Base-by-base conservation (phyloP, 2,329 filamentous ascomycete species). In the Ascochyta clinopodiicola region DNA sequence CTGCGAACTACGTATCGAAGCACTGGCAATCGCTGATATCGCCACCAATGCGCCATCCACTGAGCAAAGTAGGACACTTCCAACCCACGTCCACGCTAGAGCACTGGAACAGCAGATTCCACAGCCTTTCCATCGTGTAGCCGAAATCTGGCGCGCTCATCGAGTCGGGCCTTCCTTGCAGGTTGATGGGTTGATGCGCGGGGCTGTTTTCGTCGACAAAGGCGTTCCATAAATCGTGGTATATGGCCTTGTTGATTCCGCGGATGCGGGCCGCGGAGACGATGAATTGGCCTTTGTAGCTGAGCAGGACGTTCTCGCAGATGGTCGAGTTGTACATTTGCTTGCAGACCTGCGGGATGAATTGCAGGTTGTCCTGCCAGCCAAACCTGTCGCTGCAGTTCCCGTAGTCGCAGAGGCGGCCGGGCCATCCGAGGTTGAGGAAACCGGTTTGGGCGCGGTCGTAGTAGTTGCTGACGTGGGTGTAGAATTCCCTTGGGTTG, bases 281-380 rank as follows among this genome's bases (percentile, higher is more conserved):
- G 34, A 81, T 67, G 61, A 83, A 82, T 45, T 81, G 78, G 15
- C 81, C 81, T 39, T 78, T 78, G 57, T 80, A 80, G 3, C 77
- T 78, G 6, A 82, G 67, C 0, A 79, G 66, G 0, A 78, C 70
- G 24, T 64, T 62, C 2, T 70, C 64, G 50, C 75, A 77, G 6
- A 31, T 59, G 6, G 53, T 48, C 32, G 70, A 64, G 8, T 61
- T 53, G 51, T 64, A 44, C 21, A 63, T 70, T 40, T 32, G 62
- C 40, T 47, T 56, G 56, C 70, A 75, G 46, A 80, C 64, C 51
- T 75, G 42, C n/a, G 75, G 70, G 15, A 82, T 63, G 5, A 80
- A 63, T 7, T 67, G 56, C 24, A 73, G 70, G 3, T 68, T 63
- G 36, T 82, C 80, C 12, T 66, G 56, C 75, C 77, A 81, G 42